Evolutionary conservation across 345 rosid genomes (phyloP).

Genomic region (Eucalyptus caleyi): DNA sequence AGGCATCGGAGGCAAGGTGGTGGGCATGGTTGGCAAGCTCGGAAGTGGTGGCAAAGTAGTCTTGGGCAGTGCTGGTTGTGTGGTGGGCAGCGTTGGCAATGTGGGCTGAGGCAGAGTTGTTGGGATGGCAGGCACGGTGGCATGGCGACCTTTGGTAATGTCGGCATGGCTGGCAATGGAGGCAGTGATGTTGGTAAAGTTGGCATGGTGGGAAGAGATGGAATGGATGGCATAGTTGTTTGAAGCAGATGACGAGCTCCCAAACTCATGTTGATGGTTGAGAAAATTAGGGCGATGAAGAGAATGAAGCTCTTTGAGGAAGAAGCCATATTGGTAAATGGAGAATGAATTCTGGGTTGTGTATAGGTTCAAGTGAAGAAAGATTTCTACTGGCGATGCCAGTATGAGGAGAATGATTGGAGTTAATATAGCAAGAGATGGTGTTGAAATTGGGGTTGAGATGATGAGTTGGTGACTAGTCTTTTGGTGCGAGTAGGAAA

Average conservation of each 20-base stretch:
- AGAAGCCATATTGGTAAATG: background rate
- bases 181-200: no score
- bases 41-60: background rate
- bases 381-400: background rate
- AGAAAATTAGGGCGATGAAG: background rate
- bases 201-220: background rate
- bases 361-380: background rate
- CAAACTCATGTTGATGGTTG: background rate
- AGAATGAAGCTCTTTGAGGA: background rate
- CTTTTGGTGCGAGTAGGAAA: background rate
- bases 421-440: background rate
- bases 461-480: background rate
- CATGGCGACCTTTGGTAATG: background rate
- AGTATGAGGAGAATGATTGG: background rate
- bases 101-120: background rate
- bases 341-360: background rate
- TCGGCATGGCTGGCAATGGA: background rate
- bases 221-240: background rate
- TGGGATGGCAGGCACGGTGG: background rate
- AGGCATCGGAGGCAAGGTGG: background rate
- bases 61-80: background rate
- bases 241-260: background rate
- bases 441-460: background rate
- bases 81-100: background rate
- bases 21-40: background rate